These are phyloP conservation scores for Quercus rubra DNA, from an alignment of 306 rosid genomes.

Conservation along the genomic window DNA sequence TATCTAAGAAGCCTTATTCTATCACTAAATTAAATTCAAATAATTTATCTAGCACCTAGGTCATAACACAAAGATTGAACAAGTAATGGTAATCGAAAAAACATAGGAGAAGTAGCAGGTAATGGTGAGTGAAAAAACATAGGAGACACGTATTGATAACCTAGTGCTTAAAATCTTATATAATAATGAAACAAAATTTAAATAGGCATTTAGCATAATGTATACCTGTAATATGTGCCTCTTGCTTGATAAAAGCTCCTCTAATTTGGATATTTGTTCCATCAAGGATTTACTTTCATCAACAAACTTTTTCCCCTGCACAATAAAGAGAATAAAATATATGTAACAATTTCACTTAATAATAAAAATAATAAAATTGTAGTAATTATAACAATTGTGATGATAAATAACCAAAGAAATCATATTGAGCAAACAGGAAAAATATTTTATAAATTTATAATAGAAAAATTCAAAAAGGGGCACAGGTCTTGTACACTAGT, in stretches of 20 bases:
- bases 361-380: background rate
- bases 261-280: conserved; percentile 75
- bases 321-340: conserved; percentile 17
- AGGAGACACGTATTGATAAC: background rate
- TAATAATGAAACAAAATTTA: background rate
- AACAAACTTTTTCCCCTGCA: conserved; percentile 69
- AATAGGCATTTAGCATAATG: background rate
- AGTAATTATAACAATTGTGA: background rate
- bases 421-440: background rate
- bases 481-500: background rate
- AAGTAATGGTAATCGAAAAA: no score
- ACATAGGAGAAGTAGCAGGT: background rate
- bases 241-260: conserved; percentile 78
- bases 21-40: no score
- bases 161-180: background rate
- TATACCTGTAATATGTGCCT: conserved; percentile 78
- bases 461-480: no score
- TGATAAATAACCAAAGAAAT: background rate
- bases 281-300: conserved; percentile 71
- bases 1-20: no score
- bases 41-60: no score
- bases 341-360: background rate
- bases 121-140: background rate
- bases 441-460: background rate
- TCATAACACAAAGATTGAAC: no score